These are phyloP conservation scores for Xylariales sp. DNA, from an alignment of 2,329 filamentous ascomycete species.

Conservation along the genomic window DNA sequence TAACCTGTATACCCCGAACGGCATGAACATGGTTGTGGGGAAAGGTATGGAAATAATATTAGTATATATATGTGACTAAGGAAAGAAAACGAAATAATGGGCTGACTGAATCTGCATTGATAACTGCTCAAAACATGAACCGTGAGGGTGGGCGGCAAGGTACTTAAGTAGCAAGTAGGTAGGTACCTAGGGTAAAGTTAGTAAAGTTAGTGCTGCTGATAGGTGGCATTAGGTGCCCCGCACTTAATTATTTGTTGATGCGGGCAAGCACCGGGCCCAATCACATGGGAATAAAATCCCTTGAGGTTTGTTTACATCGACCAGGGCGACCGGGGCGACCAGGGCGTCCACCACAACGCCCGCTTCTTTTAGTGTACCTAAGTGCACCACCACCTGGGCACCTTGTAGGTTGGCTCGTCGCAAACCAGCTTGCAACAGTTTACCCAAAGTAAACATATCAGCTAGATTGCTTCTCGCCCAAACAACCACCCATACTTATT, in stretches of 20 bases:
- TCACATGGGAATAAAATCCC: constrained; percentile 29
- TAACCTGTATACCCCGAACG: constrained; percentile 25
- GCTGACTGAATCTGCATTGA: neutral
- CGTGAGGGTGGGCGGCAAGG: neutral
- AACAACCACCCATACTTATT: neutral
- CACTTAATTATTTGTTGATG: constrained; percentile 39
- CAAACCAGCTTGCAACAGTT: constrained; percentile 21
- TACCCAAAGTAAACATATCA: constrained; percentile 4
- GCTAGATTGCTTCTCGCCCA: neutral
- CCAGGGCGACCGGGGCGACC: constrained; percentile 15
- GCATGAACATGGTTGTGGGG: constrained; percentile 13
- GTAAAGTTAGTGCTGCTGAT: neutral
- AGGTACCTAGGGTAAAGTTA: neutral
- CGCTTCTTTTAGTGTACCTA: too few relatives aligned
- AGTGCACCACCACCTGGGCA: too few relatives aligned
- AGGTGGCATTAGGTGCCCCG: neutral
- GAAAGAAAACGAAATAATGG: neutral
- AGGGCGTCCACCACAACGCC: neutral
- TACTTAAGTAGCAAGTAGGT: neutral
- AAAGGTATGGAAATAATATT: neutral
- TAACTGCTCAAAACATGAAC: neutral
- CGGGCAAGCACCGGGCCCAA: constrained; percentile 34
- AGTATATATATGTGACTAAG: neutral
- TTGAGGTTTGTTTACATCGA: constrained; percentile 49
- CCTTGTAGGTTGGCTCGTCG: neutral